Base-by-base conservation (phyloP, 768 basidiomycete species). In the Termitomyces sp. region DNA sequence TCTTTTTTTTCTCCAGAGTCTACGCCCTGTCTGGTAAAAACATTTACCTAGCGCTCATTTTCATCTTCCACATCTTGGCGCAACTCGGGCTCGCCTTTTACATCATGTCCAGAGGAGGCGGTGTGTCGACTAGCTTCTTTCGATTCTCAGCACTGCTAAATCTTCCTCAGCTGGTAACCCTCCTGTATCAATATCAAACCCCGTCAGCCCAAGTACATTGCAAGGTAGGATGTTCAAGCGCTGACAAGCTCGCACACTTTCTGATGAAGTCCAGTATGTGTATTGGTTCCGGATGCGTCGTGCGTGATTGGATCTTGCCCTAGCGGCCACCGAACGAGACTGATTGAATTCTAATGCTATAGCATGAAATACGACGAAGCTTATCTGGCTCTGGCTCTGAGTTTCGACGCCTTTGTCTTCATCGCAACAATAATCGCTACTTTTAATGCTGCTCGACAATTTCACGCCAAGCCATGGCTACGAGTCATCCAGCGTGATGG, bases 401-500 rank as follows among this genome's bases (percentile, higher is more conserved):
- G 57, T 32, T 63, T 66, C 29, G 53, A 64, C 14, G 49, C 58
- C 17, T 34, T 64, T 10, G 62, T 64, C 14, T 61, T 66, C 35
- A 42, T 47, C 35, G 42, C 57, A 29, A 66, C 61, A 34, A n/a
- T 66, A 6, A 29, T 59, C 27, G 35, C 52, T 8, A 66, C 61
- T 5, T 14, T 64, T 5, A 25, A 56, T 5, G 45, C 63, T 17
- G 41, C 63, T 21, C 57, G 59, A 43, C 47, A 51, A 16, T 55
- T 53, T 46, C 59, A 43, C 1, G 40, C 56, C 11, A 45, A 57
- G 44, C 63, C 57, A 3, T 62, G 59, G 59, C 32, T 66, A 40
- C 51, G 54, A 46, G 59, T 63, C 8, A 56, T 61, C 14, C 61
- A 63, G 40, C 50, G 63, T 12, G 65, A 64, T 55, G 65, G 63